Percentiles rank a stretch among this genome's conserved stretches.
These are phyloP conservation scores for Carex scoparia DNA, from an alignment of 176 grass and related monocot species.

Conservation along the genomic window DNA sequence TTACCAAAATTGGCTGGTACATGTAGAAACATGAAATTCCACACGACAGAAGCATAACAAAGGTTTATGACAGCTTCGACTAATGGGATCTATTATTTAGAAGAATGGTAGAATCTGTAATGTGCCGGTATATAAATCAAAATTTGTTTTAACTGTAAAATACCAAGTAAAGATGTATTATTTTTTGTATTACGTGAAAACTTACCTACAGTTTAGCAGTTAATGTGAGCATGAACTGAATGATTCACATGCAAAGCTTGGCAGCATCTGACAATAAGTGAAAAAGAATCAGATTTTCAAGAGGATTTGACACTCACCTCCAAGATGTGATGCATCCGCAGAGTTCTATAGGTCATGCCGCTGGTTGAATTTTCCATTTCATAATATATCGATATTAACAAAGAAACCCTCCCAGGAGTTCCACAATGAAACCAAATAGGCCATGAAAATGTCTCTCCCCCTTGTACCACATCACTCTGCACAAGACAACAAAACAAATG, in stretches of 20 bases:
- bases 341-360: slow-evolving; percentile 82
- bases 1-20: neutral
- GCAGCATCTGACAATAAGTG: neutral
- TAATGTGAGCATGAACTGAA: neutral
- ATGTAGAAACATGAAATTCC: neutral
- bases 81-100: neutral
- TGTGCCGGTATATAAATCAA: neutral
- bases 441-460: slow-evolving; percentile 56
- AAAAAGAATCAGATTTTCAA: neutral
- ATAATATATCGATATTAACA: slow-evolving; percentile 90
- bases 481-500: slow-evolving; percentile 20
- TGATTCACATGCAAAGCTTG: neutral
- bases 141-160: neutral
- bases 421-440: slow-evolving; percentile 99
- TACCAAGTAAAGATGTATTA: neutral
- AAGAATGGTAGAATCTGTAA: neutral
- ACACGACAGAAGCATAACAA: neutral
- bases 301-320: slow-evolving; percentile 43
- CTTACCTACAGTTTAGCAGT: neutral
- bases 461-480: slow-evolving; percentile 72
- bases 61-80: neutral
- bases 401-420: slow-evolving; percentile 53
- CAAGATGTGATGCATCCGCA: slow-evolving; percentile 70
- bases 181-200: neutral
- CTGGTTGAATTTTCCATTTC: slow-evolving; percentile 69